These are phyloP conservation scores for Nothophoma quercina DNA, from an alignment of 2,329 filamentous ascomycete species.

Conservation along the genomic window DNA sequence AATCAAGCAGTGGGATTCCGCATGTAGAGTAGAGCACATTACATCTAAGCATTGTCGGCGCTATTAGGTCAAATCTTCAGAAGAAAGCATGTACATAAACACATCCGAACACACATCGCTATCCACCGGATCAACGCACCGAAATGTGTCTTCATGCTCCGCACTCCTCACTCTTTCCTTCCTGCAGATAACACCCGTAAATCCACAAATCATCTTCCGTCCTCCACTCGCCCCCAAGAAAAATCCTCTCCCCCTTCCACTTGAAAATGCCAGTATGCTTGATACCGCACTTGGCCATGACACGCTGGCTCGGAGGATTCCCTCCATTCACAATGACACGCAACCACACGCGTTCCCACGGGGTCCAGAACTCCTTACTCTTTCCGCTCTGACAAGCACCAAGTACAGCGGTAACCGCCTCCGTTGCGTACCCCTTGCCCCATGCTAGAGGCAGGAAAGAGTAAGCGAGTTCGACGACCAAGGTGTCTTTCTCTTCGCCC, in stretches of 20 bases:
- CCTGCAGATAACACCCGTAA: slow-evolving; percentile 24
- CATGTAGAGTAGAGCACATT: neutral
- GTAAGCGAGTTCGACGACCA: slow-evolving; percentile 35
- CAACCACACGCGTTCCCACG: slow-evolving; percentile 40
- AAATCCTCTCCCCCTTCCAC: slow-evolving; percentile 33
- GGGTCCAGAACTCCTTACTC: slow-evolving; percentile 28
- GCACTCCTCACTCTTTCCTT: too few species aligned
- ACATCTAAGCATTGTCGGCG: neutral
- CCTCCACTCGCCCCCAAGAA: slow-evolving; percentile 35
- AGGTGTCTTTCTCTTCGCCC: slow-evolving; percentile 3
- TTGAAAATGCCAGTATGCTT: slow-evolving; percentile 34
- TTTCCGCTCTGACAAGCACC: slow-evolving; percentile 19
- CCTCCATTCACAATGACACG: slow-evolving; percentile 40
- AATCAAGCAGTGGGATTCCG: neutral
- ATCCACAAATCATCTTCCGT: slow-evolving; percentile 32
- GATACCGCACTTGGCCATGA: slow-evolving; percentile 43
- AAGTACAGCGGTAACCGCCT: slow-evolving; percentile 33
- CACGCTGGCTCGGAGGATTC: slow-evolving; percentile 41
- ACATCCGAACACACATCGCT: too few species aligned
- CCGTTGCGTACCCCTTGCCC: slow-evolving; percentile 33
- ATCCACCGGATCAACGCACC: too few species aligned
- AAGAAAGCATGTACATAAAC: neutral
- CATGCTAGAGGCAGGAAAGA: slow-evolving; percentile 30
- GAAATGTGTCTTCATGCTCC: too few species aligned
- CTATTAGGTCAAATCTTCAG: neutral